Percentiles rank a stretch among this genome's conserved stretches.
phyloP scores from a whole-genome alignment of 306 rosid species.

The Trifolium pratense region DNA sequence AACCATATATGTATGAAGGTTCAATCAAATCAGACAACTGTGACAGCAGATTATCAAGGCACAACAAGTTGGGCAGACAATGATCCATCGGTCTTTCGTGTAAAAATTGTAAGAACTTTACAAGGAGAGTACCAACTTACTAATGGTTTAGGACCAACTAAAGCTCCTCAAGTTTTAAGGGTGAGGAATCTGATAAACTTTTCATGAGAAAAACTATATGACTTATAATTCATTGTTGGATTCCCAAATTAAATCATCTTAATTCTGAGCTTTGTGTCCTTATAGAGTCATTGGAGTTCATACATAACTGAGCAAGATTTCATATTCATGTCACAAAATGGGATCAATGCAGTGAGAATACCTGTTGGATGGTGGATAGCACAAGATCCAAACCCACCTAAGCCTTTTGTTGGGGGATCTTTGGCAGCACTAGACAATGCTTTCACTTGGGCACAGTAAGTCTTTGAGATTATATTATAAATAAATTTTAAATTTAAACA shows the following conservation, averaged over 20 bases:
- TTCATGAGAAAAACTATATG: not conserved
- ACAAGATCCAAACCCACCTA: conserved; percentile 62
- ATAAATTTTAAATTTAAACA: no score
- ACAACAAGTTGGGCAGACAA: conserved; percentile 52
- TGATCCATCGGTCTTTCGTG: conserved; percentile 59
- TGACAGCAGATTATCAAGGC: conserved; percentile 58
- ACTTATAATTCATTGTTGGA: not conserved
- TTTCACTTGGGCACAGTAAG: conserved; percentile 72
- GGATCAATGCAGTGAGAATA: conserved; percentile 63
- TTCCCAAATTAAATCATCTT: not conserved
- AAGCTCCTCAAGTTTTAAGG: conserved; percentile 55
- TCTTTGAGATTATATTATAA: not conserved
- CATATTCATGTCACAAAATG: conserved; percentile 60
- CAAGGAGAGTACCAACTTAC: conserved; percentile 52
- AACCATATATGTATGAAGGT: conserved; percentile 49
- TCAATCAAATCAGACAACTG: conserved; percentile 41
- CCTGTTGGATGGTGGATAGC: conserved; percentile 84
- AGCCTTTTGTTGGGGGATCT: conserved; percentile 70
- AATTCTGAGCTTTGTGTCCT: not conserved
- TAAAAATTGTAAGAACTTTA: conserved; percentile 26
- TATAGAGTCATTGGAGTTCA: conserved; percentile 59
- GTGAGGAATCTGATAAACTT: conserved; percentile 27
- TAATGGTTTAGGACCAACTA: conserved; percentile 65
- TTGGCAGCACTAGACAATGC: conserved; percentile 62
- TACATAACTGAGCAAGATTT: conserved; percentile 67